Percentiles rank a stretch among this genome's conserved stretches.
These are phyloP conservation scores for Mycena albidolilacea DNA, from an alignment of 768 basidiomycete genomes.

Conservation along the genomic window DNA sequence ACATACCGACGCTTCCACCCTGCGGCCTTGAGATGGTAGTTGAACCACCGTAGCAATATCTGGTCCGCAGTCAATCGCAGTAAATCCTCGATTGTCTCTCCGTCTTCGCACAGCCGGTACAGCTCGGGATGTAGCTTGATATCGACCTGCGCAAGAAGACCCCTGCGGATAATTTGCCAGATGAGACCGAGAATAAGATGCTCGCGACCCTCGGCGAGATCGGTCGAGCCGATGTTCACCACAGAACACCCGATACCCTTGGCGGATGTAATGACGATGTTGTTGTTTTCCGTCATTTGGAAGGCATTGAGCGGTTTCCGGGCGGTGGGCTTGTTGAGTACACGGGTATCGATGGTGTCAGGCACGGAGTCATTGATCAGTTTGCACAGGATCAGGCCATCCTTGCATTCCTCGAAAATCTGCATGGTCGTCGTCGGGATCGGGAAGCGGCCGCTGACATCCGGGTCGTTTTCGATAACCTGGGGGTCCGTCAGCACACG, in stretches of 20 bases:
- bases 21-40: slow-evolving; percentile 97
- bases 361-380: slow-evolving; percentile 99
- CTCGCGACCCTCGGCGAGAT: slow-evolving; percentile 93
- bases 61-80: slow-evolving; percentile 96
- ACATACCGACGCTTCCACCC: slow-evolving; percentile 87
- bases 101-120: slow-evolving; percentile 96
- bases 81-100: slow-evolving; percentile 96
- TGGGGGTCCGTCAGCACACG: slow-evolving; percentile 50
- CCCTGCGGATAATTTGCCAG: slow-evolving; percentile 98
- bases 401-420: slow-evolving; percentile 96
- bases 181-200: slow-evolving; percentile 98
- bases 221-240: slow-evolving; percentile 96
- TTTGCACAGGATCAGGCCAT: slow-evolving; percentile 97
- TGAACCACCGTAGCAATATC: slow-evolving; percentile 98
- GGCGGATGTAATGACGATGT: slow-evolving; percentile 98
- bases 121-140: slow-evolving; percentile 99
- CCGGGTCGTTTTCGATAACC: slow-evolving; percentile 93
- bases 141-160: slow-evolving; percentile 94
- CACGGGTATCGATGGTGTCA: slow-evolving; percentile 98
- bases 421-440: slow-evolving; percentile 99
- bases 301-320: slow-evolving; percentile 95
- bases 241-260: slow-evolving; percentile 99
- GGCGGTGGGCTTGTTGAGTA: slow-evolving; percentile 89
- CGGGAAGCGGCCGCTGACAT: slow-evolving; percentile 85
- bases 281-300: slow-evolving; percentile 99